Evolutionary conservation across 441 rosid genomes (phyloP).

Genomic region (Erodium chrysanthum): DNA sequence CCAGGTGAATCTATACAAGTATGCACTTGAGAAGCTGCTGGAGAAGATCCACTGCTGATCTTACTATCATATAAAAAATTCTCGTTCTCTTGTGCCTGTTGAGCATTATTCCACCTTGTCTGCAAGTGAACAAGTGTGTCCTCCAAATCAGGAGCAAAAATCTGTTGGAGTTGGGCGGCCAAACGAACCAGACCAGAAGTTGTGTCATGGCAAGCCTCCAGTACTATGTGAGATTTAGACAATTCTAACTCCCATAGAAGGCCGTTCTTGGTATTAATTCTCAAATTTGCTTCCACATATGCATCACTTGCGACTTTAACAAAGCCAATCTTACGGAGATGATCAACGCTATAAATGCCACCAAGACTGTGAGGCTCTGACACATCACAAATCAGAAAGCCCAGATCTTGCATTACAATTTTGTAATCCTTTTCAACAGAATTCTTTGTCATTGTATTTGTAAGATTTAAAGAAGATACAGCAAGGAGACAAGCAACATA

Average conservation of each 20-base stretch:
- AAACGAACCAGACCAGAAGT: constrained; percentile 66
- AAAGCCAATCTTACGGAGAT: constrained; percentile 63
- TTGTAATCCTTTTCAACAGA: constrained; percentile 41
- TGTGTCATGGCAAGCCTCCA: constrained; percentile 87
- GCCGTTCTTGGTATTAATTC: constrained; percentile 46
- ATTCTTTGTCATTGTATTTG: constrained; percentile 33
- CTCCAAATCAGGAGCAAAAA: constrained; percentile 89
- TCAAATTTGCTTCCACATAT: constrained; percentile 52
- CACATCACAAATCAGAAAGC: constrained; percentile 61
- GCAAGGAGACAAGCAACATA: constrained; percentile 74
- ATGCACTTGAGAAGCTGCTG: constrained; percentile 32
- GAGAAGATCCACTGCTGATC: no score
- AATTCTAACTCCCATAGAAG: constrained; percentile 78
- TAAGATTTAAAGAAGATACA: constrained; percentile 70
- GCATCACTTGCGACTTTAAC: constrained; percentile 78
- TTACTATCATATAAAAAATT: constrained; percentile 14
- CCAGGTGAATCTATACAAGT: constrained; percentile 29
- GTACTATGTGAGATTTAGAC: constrained; percentile 48
- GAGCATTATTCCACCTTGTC: constrained; percentile 67
- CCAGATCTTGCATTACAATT: constrained; percentile 73
- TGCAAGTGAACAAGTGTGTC: constrained; percentile 82
- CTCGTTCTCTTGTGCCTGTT: constrained; percentile 42
- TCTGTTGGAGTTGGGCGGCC: constrained; percentile 74
- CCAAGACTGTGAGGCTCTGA: constrained; percentile 38
- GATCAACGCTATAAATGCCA: constrained; percentile 45